Evolutionary conservation across 257 asterid species (phyloP).

Genomic region (Cordia subcordata): DNA sequence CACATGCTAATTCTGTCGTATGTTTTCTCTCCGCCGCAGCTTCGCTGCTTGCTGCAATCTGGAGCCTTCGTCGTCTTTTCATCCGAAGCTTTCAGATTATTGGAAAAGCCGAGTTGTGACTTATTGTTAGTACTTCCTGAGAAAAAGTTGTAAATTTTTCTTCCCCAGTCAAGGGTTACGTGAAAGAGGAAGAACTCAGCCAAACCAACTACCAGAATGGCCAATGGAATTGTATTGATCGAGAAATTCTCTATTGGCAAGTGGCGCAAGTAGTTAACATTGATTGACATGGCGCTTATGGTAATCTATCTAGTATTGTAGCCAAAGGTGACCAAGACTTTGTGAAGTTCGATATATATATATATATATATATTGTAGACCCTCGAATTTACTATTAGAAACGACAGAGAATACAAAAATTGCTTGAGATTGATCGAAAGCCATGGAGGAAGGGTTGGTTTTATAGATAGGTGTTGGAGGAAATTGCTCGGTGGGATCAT

Average conservation of each 20-base stretch:
- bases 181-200: conserved; percentile 8
- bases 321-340: not conserved
- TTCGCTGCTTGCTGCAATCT: too few species aligned
- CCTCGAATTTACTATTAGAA: too few species aligned
- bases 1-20: conserved; percentile 1
- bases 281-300: not conserved
- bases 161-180: conserved; percentile 10
- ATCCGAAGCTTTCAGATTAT: not conserved
- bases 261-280: not conserved
- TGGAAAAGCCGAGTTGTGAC: not conserved
- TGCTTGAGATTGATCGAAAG: too few species aligned
- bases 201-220: conserved; percentile 8
- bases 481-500: not conserved
- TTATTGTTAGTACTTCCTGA: not conserved
- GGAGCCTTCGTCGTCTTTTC: not conserved
- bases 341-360: too few species aligned
- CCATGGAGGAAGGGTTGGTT: not conserved
- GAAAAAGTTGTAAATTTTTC: conserved; percentile 1
- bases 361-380: too few species aligned
- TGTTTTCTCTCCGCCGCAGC: too few species aligned
- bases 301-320: not conserved
- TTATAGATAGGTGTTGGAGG: not conserved
- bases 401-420: too few species aligned
- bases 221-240: conserved; percentile 6
- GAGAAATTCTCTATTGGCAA: conserved; percentile 1